Conservation (phyloP, 2,329 filamentous ascomycete genomes). For the Cladorrhinum sp. region DNA sequence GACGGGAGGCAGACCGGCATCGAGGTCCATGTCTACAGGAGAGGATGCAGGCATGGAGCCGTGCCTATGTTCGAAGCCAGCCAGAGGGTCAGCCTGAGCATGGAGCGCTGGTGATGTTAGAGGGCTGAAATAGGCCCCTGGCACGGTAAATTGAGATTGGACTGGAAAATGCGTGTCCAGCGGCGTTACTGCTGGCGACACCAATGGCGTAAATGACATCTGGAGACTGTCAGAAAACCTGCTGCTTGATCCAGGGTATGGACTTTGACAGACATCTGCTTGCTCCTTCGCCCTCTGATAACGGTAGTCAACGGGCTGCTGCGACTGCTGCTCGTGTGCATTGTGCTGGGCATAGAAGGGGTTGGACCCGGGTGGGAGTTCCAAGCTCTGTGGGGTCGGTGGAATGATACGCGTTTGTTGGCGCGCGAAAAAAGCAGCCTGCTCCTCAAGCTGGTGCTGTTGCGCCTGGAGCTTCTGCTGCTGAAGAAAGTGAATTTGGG, state of each 20-base stretch:
- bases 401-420: conserved; percentile 63
- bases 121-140: conserved; percentile 76
- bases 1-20: conserved; percentile 35
- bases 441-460: conserved; percentile 58
- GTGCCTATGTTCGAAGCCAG: conserved; percentile 44
- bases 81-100: conserved; percentile 58
- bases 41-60: conserved; percentile 49
- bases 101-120: conserved; percentile 77
- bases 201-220: conserved; percentile 77
- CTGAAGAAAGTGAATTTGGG: conserved; percentile 64
- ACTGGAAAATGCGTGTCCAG: conserved; percentile 67
- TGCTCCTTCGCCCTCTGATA: conserved; percentile 68
- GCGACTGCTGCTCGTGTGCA: conserved; percentile 48
- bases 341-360: conserved; percentile 61
- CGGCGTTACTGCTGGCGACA: conserved; percentile 80
- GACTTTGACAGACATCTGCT: conserved; percentile 53
- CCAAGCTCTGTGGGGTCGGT: conserved; percentile 76
- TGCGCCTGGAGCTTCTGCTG: conserved; percentile 62
- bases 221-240: conserved; percentile 36
- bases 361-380: conserved; percentile 61
- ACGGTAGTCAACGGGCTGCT: conserved; percentile 62
- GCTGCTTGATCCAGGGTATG: conserved; percentile 11
- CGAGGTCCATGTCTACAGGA: conserved; percentile 56
- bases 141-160: conserved; percentile 58
- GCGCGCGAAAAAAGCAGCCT: conserved; percentile 51